Evolutionary conservation across 768 basidiomycete genomes (phyloP).

Genomic region (Suillus spraguei): DNA sequence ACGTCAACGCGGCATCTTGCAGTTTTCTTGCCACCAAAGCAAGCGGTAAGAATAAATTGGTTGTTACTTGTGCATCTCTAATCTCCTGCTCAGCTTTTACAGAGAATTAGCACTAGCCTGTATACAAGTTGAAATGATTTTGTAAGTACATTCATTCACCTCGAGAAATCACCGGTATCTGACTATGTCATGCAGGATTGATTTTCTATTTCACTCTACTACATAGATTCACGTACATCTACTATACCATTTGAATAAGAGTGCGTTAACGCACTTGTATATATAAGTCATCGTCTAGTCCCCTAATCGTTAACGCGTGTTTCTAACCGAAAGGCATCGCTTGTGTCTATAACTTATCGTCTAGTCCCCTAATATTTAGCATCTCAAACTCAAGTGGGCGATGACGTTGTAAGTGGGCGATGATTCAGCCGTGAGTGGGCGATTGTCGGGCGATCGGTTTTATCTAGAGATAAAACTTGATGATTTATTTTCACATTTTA

Average conservation of each 20-base stretch:
- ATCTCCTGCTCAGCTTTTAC: background rate
- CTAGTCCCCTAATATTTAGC: background rate
- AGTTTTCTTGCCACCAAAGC: background rate
- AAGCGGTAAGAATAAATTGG: conserved; percentile 3
- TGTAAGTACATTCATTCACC: background rate
- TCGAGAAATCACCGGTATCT: background rate
- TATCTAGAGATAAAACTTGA: too few species aligned
- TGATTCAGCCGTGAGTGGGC: background rate
- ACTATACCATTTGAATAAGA: too few species aligned
- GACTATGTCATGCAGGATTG: background rate
- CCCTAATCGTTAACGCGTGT: too few species aligned
- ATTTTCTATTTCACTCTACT: background rate
- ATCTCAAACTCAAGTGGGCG: background rate
- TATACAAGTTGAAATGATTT: too few species aligned
- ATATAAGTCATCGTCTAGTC: too few species aligned
- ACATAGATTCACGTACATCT: too few species aligned
- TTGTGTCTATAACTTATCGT: too few species aligned
- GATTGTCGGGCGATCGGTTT: background rate
- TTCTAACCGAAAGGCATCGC: too few species aligned
- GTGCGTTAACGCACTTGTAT: too few species aligned
- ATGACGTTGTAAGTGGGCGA: background rate
- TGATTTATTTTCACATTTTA: too few species aligned
- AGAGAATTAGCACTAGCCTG: background rate
- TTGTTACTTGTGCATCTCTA: background rate
- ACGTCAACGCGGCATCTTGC: background rate